Conservation (phyloP, 331 rosid genomes). For the Malus hybrid region DNA sequence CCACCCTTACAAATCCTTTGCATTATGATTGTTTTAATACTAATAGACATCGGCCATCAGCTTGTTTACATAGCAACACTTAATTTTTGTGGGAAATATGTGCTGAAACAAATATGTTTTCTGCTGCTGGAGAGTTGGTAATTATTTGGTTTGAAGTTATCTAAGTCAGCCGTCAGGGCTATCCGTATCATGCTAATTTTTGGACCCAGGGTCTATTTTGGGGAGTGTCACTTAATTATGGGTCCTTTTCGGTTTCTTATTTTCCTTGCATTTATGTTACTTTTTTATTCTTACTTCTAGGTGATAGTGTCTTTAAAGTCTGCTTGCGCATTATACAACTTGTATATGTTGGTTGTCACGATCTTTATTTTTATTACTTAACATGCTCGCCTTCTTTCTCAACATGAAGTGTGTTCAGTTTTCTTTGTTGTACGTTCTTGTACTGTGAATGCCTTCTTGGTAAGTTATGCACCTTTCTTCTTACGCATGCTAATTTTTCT, state of each 20-base stretch:
- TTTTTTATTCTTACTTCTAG: no score
- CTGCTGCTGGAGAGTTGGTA: not conserved
- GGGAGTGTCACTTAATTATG: not conserved
- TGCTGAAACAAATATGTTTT: not conserved
- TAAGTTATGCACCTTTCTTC: not conserved
- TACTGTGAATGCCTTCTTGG: slow-evolving; percentile 2
- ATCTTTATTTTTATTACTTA: no score
- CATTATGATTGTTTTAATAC: slow-evolving; percentile 6
- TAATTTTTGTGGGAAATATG: not conserved
- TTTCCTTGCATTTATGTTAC: not conserved
- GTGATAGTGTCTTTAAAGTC: no score
- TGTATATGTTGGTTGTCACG: no score
- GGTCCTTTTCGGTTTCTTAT: not conserved
- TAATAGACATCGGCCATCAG: not conserved
- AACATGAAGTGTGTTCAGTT: not conserved
- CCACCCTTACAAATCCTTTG: slow-evolving; percentile 24
- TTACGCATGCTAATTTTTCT: not conserved
- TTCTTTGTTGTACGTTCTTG: not conserved
- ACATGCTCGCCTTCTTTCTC: not conserved
- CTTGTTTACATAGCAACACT: not conserved
- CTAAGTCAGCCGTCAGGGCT: not conserved
- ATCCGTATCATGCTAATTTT: not conserved
- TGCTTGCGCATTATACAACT: no score
- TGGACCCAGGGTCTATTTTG: not conserved
- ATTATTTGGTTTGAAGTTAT: not conserved